Percentiles rank a stretch among this genome's conserved stretches.
phyloP scores from a whole-genome alignment of 2,329 filamentous ascomycete species.

The Sarocladiaceae sp. region DNA sequence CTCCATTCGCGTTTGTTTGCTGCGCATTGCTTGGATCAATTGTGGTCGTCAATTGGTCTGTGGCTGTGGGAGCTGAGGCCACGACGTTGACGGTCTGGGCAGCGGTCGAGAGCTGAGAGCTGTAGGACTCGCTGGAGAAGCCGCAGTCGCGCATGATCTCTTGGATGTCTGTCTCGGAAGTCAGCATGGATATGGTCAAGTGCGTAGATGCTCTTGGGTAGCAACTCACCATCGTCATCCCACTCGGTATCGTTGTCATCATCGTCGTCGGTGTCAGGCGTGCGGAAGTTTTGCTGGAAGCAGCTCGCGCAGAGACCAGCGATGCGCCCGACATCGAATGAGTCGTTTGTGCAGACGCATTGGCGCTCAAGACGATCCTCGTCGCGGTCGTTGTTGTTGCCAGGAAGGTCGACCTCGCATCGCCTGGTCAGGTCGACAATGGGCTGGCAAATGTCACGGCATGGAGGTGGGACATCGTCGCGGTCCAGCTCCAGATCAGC shows the following conservation, averaged over 20 bases:
- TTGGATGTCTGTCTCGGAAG: conserved; percentile 27
- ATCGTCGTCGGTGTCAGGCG: conserved; percentile 13
- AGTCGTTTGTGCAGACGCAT: conserved; percentile 36
- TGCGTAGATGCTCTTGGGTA: too few species aligned
- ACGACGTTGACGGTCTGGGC: conserved; percentile 25
- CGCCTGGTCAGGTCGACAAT: conserved; percentile 27
- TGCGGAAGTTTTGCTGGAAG: conserved; percentile 26
- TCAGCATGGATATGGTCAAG: too few species aligned
- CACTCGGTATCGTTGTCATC: conserved; percentile 14
- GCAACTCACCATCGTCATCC: conserved; percentile 8
- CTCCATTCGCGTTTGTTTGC: neutral
- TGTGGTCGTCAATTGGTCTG: conserved; percentile 31
- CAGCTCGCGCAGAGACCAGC: conserved; percentile 33
- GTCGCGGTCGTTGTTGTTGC: conserved; percentile 22
- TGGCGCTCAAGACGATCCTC: conserved; percentile 33
- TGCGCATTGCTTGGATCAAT: conserved; percentile 14
- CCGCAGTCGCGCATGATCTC: conserved; percentile 29
- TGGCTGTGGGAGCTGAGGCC: conserved; percentile 26
- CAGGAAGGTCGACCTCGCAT: conserved; percentile 28
- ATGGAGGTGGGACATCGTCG: conserved; percentile 29
- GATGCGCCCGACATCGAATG: conserved; percentile 32
- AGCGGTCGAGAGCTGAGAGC: conserved; percentile 17
- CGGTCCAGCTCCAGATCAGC: conserved; percentile 29
- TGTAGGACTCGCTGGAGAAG: conserved; percentile 28
- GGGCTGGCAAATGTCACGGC: conserved; percentile 31